Base-by-base conservation (phyloP, 306 rosid genomes). In the Vigna trinervia region DNA sequence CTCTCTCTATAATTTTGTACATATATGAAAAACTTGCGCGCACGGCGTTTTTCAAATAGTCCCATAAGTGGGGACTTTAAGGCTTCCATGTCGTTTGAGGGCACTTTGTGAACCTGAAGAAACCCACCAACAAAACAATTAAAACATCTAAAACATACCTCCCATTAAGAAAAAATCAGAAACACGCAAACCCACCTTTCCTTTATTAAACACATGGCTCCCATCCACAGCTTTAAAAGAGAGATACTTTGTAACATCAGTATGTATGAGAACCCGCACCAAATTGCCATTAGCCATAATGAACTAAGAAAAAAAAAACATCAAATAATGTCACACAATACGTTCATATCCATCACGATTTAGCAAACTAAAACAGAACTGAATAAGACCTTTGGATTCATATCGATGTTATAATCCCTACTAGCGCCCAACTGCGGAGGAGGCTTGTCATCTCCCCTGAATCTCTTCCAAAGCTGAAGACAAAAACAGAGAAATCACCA, bases 231-330 rank as follows among this genome's bases (percentile, higher is more conserved):
- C 99, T 82, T 92, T 96, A 72, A 96, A 96, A 70, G 82, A 89
- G 82, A 96, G 86, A 86, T 96, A 96, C 89, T 96, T 96, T 17
- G 99, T 96, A 43, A 96, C 99, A 81, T 92, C 91, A 2, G 99
- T 96, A 71, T 96, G 98, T 67, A 92, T 96, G 56, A 96, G 99
- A 47, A 92, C 99, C 62, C 99, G 92, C 59, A 96, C 99, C 36
- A 96, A 87, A 73, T 85, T 89, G 28, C 98, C 99, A 83, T 96
- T 96, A 23, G 97, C 99, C 99, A 96, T 96, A 92, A 92, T 96
- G 79, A 92, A 96, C 99, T 96, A 85, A 9, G 69, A 14, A 8
- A 62, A 71, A 22, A 50, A 68, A 32, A 46, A 41, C 32, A 17
- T 1, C 56, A 12, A 71, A 70, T 14, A 6, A 1, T 1, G 14